Evolutionary conservation across 306 rosid species (phyloP).

Genomic region (Pterocarpus santalinus): DNA sequence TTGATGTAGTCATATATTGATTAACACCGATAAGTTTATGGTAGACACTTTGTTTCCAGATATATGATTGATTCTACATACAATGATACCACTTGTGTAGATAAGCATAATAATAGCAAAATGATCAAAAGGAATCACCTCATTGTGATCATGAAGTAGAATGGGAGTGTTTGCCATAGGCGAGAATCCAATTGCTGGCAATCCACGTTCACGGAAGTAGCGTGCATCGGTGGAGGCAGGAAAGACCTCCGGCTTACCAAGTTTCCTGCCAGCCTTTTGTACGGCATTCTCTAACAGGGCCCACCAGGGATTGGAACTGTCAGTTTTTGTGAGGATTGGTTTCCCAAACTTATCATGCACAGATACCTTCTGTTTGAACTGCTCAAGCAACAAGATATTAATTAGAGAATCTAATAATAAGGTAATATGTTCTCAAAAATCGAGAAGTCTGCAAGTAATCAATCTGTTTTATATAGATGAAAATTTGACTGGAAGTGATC

Average conservation of each 20-base stretch:
- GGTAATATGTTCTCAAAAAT: background rate
- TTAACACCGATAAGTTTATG: background rate
- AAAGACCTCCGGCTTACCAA: conserved; percentile 87
- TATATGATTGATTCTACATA: background rate
- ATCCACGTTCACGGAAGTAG: conserved; percentile 76
- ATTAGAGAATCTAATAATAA: conserved; percentile 39
- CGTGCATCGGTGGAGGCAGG: conserved; percentile 91
- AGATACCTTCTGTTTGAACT: conserved; percentile 78
- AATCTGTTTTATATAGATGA: background rate
- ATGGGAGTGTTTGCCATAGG: conserved; percentile 94
- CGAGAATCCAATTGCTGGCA: conserved; percentile 95
- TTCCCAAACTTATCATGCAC: conserved; percentile 63
- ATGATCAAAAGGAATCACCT: conserved; percentile 62
- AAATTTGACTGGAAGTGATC: background rate
- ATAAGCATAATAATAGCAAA: conserved; percentile 24
- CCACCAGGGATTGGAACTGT: conserved; percentile 95
- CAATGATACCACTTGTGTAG: background rate
- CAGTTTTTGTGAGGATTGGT: conserved; percentile 71
- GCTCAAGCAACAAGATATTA: conserved; percentile 54
- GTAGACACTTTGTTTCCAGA: background rate
- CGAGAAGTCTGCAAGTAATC: background rate
- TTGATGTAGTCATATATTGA: background rate
- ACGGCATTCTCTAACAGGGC: conserved; percentile 77
- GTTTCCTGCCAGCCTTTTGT: conserved; percentile 77
- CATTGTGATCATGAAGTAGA: conserved; percentile 95